These are phyloP conservation scores for Pseudonitzschia pungens DNA, from an alignment of 108 stramenopile species.

Conservation along the genomic window DNA sequence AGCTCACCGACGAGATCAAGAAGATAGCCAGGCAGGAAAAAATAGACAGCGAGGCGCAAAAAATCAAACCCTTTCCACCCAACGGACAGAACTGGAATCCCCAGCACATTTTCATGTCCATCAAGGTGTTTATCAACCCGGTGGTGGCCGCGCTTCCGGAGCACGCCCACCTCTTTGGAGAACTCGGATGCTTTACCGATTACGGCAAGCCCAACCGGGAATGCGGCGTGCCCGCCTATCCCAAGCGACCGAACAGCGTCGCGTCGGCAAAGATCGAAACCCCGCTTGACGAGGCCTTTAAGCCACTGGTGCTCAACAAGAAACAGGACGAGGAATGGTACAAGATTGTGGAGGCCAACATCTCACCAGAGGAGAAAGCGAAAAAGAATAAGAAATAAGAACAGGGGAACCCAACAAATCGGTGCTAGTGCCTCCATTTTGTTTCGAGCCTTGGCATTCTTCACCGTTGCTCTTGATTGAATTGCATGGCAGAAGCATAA, in stretches of 20 bases:
- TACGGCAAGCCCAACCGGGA: neutral
- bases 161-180: conserved; percentile 61
- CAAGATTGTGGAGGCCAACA: conserved; percentile 4
- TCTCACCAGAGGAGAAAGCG: neutral
- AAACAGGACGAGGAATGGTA: conserved; percentile 3
- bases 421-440: too few species aligned
- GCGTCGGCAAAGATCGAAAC: neutral
- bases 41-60: neutral
- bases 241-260: neutral
- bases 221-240: neutral
- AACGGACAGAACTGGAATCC: conserved; percentile 32
- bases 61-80: neutral
- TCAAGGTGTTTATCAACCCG: conserved; percentile 53
- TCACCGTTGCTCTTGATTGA: too few species aligned
- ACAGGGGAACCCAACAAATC: too few species aligned
- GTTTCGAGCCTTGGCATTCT: too few species aligned
- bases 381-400: too few species aligned
- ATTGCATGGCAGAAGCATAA: too few species aligned
- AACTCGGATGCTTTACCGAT: conserved; percentile 30
- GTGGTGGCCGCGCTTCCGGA: conserved; percentile 54
- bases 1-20: conserved; percentile 42
- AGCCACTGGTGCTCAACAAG: neutral
- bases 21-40: conserved; percentile 33
- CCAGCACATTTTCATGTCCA: conserved; percentile 47
- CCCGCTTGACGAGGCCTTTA: neutral